These are phyloP conservation scores for Zalerion maritima DNA, from an alignment of 495 filamentous ascomycete species.

Conservation along the genomic window DNA sequence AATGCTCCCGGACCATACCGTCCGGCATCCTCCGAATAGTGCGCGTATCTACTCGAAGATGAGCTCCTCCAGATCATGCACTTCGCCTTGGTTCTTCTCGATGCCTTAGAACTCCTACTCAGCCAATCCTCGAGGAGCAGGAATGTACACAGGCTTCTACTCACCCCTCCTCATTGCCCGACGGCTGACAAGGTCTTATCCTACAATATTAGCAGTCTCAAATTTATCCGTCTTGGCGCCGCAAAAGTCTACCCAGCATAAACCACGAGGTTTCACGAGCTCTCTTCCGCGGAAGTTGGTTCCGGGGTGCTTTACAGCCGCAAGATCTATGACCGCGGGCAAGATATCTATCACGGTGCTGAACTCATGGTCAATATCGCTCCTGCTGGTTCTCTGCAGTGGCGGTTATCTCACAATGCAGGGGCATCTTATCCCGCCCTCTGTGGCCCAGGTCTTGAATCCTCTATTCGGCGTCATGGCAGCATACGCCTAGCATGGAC, in stretches of 20 bases:
- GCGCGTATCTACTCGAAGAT: too few species aligned
- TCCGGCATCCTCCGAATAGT: too few species aligned
- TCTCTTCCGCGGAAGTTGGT: slow-evolving; percentile 40
- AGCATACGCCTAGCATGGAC: slow-evolving; percentile 48
- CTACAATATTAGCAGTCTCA: slow-evolving; percentile 12
- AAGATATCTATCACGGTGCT: slow-evolving; percentile 51
- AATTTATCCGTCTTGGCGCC: slow-evolving; percentile 17
- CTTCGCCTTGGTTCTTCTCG: slow-evolving; percentile 25
- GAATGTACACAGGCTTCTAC: slow-evolving; percentile 26
- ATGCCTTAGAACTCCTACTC: slow-evolving; percentile 24
- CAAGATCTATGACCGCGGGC: slow-evolving; percentile 46
- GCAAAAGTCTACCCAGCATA: slow-evolving; percentile 18
- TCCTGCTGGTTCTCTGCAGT: slow-evolving; percentile 11
- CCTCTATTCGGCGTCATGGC: slow-evolving; percentile 47
- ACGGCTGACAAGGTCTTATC: slow-evolving; percentile 25
- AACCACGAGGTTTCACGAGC: slow-evolving; percentile 45
- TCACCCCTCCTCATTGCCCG: slow-evolving; percentile 24
- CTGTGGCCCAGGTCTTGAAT: slow-evolving; percentile 48
- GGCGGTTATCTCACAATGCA: slow-evolving; percentile 38
- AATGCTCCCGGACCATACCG: too few species aligned
- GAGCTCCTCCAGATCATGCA: slow-evolving; percentile 21
- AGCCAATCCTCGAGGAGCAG: slow-evolving; percentile 17
- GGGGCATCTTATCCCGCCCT: slow-evolving; percentile 45
- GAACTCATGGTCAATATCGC: slow-evolving; percentile 39
- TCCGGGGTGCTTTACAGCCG: slow-evolving; percentile 42